Evolutionary conservation across 768 basidiomycete species (phyloP).

Genomic region (Phylloporus sp.): DNA sequence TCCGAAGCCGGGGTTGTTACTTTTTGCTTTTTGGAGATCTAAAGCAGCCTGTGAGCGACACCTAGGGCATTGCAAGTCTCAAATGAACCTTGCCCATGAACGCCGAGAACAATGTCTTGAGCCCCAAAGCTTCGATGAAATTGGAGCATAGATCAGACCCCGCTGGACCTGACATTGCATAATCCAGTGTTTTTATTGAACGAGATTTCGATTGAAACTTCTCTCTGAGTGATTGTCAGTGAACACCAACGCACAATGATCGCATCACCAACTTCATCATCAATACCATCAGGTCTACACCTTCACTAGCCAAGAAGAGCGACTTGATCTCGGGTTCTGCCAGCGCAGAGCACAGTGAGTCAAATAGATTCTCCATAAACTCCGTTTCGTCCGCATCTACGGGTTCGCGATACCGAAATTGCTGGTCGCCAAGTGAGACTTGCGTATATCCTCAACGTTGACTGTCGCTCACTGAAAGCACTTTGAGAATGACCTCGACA

Average conservation of each 20-base stretch:
- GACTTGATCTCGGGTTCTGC: conserved; percentile 74
- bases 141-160: conserved; percentile 69
- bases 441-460: background rate
- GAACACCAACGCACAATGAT: background rate
- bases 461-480: conserved; percentile 65
- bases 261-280: conserved; percentile 81
- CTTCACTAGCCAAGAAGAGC: conserved; percentile 84
- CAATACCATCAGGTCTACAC: conserved; percentile 94
- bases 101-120: conserved; percentile 85
- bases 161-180: conserved; percentile 77
- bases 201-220: conserved; percentile 76
- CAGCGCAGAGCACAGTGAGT: conserved; percentile 81
- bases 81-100: conserved; percentile 90
- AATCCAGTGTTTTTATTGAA: conserved; percentile 87
- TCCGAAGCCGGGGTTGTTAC: conserved; percentile 56
- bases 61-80: background rate
- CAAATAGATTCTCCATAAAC: conserved; percentile 97
- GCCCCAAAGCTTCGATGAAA: conserved; percentile 82
- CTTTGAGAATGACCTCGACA: conserved; percentile 69
- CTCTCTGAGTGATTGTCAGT: conserved; percentile 45
- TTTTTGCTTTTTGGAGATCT: conserved; percentile 65
- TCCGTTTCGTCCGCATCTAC: conserved; percentile 85
- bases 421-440: conserved; percentile 40
- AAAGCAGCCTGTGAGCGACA: conserved; percentile 5
- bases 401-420: conserved; percentile 84